Conservation (phyloP, 805 yeast species). For the Nakazawaea holstii region DNA sequence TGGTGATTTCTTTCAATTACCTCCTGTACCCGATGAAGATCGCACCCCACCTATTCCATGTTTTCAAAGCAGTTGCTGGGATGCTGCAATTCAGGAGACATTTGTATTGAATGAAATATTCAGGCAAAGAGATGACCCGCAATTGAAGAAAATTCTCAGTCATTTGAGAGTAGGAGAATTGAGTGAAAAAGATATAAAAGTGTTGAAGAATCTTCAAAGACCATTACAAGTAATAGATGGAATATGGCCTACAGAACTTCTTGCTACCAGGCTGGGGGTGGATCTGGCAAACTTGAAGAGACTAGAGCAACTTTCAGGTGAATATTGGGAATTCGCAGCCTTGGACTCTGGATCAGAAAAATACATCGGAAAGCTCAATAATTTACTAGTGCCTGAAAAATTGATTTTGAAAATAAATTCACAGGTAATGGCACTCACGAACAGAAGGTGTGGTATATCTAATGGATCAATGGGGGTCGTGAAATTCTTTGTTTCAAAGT, state of each 20-base stretch:
- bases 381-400: conserved; percentile 63
- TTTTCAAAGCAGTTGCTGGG: conserved; percentile 74
- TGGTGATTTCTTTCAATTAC: conserved; percentile 95
- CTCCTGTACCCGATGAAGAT: conserved; percentile 64
- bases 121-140: conserved; percentile 75
- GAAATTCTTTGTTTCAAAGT: conserved; percentile 38
- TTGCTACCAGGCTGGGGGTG: conserved; percentile 82
- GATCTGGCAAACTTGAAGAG: conserved; percentile 61
- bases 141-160: conserved; percentile 72
- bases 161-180: conserved; percentile 71
- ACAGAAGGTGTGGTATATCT: conserved; percentile 65
- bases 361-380: conserved; percentile 33
- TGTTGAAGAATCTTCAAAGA: conserved; percentile 51
- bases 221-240: conserved; percentile 60
- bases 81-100: conserved; percentile 51
- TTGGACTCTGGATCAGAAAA: conserved; percentile 30
- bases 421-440: conserved; percentile 91
- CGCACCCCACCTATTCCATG: conserved; percentile 45
- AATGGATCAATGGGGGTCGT: conserved; percentile 90
- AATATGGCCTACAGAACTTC: conserved; percentile 82
- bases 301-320: conserved; percentile 45
- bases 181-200: conserved; percentile 36
- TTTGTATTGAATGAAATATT: conserved; percentile 73
- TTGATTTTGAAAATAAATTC: conserved; percentile 73
- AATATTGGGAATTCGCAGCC: conserved; percentile 37